Conservation (phyloP, 2,329 filamentous ascomycete genomes). For the Orbilia oligospora region DNA sequence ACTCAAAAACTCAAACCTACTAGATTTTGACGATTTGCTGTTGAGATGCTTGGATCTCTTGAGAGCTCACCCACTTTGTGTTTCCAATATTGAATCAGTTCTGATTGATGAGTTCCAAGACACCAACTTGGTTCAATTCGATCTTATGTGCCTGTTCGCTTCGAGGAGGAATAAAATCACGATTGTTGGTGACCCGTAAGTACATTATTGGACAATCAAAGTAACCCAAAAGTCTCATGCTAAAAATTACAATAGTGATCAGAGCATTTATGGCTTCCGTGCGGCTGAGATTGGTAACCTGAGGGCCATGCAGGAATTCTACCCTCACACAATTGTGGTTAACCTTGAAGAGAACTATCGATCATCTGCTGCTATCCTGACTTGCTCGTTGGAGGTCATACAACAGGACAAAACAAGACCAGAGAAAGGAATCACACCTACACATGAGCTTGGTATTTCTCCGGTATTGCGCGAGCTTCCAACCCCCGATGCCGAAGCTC, state of each 20-base stretch:
- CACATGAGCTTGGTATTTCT: constrained; percentile 82
- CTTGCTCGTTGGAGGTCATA: constrained; percentile 85
- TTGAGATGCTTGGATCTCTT: constrained; percentile 86
- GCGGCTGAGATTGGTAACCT: constrained; percentile 93
- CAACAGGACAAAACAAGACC: constrained; percentile 88
- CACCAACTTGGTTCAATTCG: constrained; percentile 94
- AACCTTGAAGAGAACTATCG: constrained; percentile 95
- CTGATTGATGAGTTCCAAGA: constrained; percentile 98
- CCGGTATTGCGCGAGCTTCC: constrained; percentile 85
- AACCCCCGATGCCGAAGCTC: constrained; percentile 79
- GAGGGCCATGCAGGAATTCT: constrained; percentile 81
- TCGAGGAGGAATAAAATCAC: constrained; percentile 82
- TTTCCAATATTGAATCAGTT: constrained; percentile 89
- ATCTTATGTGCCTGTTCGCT: constrained; percentile 90
- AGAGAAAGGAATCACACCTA: constrained; percentile 82
- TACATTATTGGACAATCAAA: not conserved
- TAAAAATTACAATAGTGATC: constrained; percentile 71
- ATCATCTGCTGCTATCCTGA: constrained; percentile 87
- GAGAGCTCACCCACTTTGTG: constrained; percentile 79
- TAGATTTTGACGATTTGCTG: constrained; percentile 95
- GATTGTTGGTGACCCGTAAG: constrained; percentile 86
- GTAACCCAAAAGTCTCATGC: not conserved
- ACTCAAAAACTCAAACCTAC: constrained; percentile 80
- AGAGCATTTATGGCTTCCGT: constrained; percentile 97
- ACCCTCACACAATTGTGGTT: constrained; percentile 82